Evolutionary conservation across 257 asterid species (phyloP), one percentile per base, ranked within the genome.

Genomic region (Fraxinus anomala): DNA sequence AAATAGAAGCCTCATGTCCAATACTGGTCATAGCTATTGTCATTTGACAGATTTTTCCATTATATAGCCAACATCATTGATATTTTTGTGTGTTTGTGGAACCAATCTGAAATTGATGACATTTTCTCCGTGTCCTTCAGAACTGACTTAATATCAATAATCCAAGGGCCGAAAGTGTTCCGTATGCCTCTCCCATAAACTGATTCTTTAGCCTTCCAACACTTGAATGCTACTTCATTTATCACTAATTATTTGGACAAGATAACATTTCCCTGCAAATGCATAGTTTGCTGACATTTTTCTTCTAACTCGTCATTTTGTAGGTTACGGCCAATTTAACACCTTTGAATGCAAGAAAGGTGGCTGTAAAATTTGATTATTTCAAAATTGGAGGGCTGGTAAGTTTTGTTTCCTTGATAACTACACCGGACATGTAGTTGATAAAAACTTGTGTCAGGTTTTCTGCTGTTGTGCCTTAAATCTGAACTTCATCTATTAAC

Each of bases 331-430:
- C 87, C 68, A 82, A 87, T 81, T 83, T 87, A 79, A 83, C 87
- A 0, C 91, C 89, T 44, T 30, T 87, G 34, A 87, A 83, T 83
- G 56, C 86, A 54, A 80, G 74, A 59, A 87, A 87, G 76, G 91
- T 85, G 82, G 86, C 89, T 16, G 91, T 87, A 5, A 77, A 87
- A 67, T 87, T 87, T 65, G 89, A 87, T 83, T 85, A 77, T 54
- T 87, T 87, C 81, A 87, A 87, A 44, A 85, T 87, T 81, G 86
- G 68, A 70, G 91, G 91, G 70, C 74, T 87, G 87, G 90, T 87
- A 72, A 76, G 90, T 73, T 2, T 24, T 24, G 16, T 23, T 63
- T 63, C 34, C 34, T 63, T 59, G 30, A 21, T 59, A 59, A 21
- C 21, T 42, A 42, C 51, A 42, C 51, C 17, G 3, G 17, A 42